Base-by-base conservation (phyloP, 176 grass and related monocot genomes). In the Oryza glumipatula region DNA sequence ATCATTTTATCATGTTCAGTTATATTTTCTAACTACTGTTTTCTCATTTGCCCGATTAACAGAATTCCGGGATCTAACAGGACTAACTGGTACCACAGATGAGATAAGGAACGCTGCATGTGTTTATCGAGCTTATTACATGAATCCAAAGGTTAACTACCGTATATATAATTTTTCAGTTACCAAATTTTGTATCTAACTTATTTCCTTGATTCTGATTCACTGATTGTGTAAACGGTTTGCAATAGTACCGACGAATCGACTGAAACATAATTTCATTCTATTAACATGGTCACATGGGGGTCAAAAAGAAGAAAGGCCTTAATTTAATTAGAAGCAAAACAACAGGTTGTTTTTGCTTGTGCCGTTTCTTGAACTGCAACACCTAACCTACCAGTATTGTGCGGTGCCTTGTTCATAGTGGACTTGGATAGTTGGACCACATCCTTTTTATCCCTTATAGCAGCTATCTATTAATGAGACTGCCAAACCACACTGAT, bases 121-220 rank as follows among this genome's bases (percentile, higher is more conserved):
- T 81, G 85, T 93, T 43, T 96, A 89, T 69, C 74, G 90, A 74
- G 96, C 96, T 85, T 99, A 96, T 49, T 96, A 94, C 76, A 96
- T 96, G 96, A 99, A 99, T 86, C 94, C 96, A 15, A 88, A 92
- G 74, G 93, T 70, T 98, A 98, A 33, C 96, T 86, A 89, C 94
- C 68, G 92, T 99, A 93, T 96, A 94, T 74, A 90, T 72, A 73
- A 43, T 67, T 15, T 76, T 4, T 17, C 17, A 11, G 5, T 6
- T 11, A 54, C 51, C 51, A 54, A 19, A 51, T 10, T 12, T 44
- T 67, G 36, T 35, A 38, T 13, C 12, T 11, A 7, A 44, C 9
- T 44, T 47, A 47, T 26, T 54, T 5, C 6, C 43, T 30, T 47
- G 35, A 58, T 47, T 64, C 33, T 65, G 17, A 38, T 38, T 38